phyloP scores from a whole-genome alignment of 2,329 filamentous ascomycete species.

The Stagonosporopsis rhizophila region DNA sequence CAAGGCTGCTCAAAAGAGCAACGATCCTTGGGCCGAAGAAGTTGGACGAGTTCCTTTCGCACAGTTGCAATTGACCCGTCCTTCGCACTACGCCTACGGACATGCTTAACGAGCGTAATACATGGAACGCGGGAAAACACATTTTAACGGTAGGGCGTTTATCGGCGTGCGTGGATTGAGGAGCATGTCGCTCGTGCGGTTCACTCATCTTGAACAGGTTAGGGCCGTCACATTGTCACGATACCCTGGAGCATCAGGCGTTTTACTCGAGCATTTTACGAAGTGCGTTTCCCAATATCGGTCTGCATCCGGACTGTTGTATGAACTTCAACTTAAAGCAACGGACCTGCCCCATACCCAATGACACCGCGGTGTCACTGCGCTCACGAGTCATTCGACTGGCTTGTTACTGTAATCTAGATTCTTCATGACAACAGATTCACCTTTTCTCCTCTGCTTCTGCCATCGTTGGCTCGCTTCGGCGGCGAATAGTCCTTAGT shows the following conservation, averaged over 20 bases:
- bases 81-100: neutral
- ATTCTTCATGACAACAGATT: constrained; percentile 28
- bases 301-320: constrained; percentile 11
- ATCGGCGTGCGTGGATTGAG: constrained; percentile 19
- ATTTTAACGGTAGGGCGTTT: constrained; percentile 17
- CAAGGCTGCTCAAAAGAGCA: neutral
- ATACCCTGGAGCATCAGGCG: constrained; percentile 18
- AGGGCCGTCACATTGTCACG: constrained; percentile 10
- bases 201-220: constrained; percentile 25
- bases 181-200: constrained; percentile 23
- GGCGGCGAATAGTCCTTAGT: neutral
- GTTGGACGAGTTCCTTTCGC: neutral
- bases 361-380: constrained; percentile 1
- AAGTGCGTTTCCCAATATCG: constrained; percentile 14
- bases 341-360: constrained; percentile 11
- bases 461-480: constrained; percentile 7
- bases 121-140: neutral
- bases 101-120: neutral
- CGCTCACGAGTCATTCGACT: constrained; percentile 6
- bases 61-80: neutral
- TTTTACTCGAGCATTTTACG: constrained; percentile 20
- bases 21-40: constrained; percentile 4
- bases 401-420: constrained; percentile 29
- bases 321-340: constrained; percentile 18
- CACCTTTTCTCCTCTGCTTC: constrained; percentile 20